Conservation (phyloP, 2,329 filamentous ascomycete species). For the Eutypella sp. region DNA sequence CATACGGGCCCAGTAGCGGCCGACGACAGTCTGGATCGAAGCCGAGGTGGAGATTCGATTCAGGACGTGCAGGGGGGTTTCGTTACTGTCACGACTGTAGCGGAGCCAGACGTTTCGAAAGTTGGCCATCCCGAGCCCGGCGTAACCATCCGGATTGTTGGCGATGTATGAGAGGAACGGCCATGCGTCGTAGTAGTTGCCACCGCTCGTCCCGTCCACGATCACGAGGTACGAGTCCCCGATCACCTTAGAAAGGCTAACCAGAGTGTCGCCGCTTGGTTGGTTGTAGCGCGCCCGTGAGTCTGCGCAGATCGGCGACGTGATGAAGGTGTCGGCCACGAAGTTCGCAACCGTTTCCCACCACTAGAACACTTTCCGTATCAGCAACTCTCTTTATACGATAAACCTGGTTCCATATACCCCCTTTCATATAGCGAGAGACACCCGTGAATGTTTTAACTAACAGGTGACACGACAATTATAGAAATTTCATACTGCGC, state of each 20-base stretch:
- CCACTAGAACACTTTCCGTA: no score
- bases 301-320: constrained; percentile 36
- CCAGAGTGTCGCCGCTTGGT: constrained; percentile 30
- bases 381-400: no score
- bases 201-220: constrained; percentile 38
- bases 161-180: constrained; percentile 45
- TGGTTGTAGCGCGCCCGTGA: constrained; percentile 33
- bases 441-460: no score
- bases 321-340: constrained; percentile 44
- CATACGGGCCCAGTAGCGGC: constrained; percentile 48
- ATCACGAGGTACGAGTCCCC: constrained; percentile 42
- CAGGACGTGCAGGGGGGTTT: constrained; percentile 44
- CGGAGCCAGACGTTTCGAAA: constrained; percentile 38
- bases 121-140: constrained; percentile 35
- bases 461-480: no score
- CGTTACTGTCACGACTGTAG: constrained; percentile 40
- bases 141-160: constrained; percentile 41
- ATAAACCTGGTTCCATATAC: no score
- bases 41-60: constrained; percentile 31
- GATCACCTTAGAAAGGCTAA: constrained; percentile 40
- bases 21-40: constrained; percentile 37
- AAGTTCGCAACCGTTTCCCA: constrained; percentile 48
- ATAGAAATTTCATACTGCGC: no score
- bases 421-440: no score
- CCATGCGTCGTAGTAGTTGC: constrained; percentile 49